Evolutionary conservation across 1,284 basidiomycete species (phyloP), one percentile per base, ranked within the genome.

Genomic region (Uromyces viciae-fabae): DNA sequence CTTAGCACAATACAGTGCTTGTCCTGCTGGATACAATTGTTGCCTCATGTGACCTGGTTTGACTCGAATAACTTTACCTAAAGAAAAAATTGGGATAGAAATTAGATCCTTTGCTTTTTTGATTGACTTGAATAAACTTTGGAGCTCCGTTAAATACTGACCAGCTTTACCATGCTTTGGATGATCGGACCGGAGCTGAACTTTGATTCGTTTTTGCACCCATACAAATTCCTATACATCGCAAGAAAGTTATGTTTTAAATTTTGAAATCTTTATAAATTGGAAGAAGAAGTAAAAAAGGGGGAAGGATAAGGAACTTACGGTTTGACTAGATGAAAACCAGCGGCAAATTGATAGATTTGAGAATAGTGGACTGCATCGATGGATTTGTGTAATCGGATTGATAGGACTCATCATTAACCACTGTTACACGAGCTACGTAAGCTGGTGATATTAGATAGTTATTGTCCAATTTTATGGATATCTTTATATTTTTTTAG

Each of bases 41-140:
- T 78, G 64, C 43, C 75, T 68, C 75, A 78, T 78, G 40, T 78
- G 64, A 52, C 75, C 75, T 0, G 75, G 75, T 56, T 78, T 78
- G 46, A 78, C 75, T 31, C 75, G 75, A 69, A 78, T 78, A 9
- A 78, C 75, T 42, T 69, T 9, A 33, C 75, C 64, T 78, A 31
- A 49, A 25, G 4, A 33, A 42, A 11, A 25, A 14, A 25, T 42
- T 43, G 28, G 28, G 28, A 14, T 11, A 25, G 28, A 15, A 9
- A 25, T 15, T 25, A 11, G 56, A 40, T 68, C 14, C n/a, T 22
- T 72, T 22, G n/a, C 25, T 72, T 43, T 46, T 36, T 15, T 25
- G 22, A 28, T 40, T 9, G 11, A 33, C 19, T 9, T 9, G 31
- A 25, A 11, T 25, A 68, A n/a, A n/a, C n/a, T n/a, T n/a, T n/a